A percentile compares a stretch with the other conserved stretches of the same genome.
Conservation (phyloP, 2,329 filamentous ascomycete species). For the Cadophora sp. region DNA sequence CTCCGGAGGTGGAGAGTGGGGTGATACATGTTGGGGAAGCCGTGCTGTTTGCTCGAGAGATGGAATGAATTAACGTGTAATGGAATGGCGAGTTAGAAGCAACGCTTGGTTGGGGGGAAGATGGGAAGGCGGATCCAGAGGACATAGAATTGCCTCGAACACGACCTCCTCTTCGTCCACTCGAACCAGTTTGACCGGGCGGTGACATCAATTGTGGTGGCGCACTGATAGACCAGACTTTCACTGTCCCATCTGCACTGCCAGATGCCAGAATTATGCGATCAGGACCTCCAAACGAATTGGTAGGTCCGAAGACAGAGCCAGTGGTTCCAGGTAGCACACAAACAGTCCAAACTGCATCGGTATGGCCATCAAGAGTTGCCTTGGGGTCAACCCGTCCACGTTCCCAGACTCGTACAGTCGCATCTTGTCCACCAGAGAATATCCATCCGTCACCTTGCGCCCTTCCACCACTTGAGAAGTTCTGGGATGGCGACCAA, state of each 20-base stretch:
- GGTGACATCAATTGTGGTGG: constrained; percentile 87
- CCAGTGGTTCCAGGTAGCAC: constrained; percentile 86
- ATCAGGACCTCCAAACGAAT: constrained; percentile 79
- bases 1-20: constrained; percentile 81
- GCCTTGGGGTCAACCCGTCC: constrained; percentile 95
- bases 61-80: constrained; percentile 87
- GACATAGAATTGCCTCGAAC: constrained; percentile 92
- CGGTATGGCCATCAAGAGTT: constrained; percentile 90
- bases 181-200: constrained; percentile 62
- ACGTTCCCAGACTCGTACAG: constrained; percentile 93
- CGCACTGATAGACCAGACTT: constrained; percentile 92
- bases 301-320: constrained; percentile 78
- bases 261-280: constrained; percentile 91
- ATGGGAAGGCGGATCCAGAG: constrained; percentile 90
- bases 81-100: constrained; percentile 87
- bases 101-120: constrained; percentile 85
- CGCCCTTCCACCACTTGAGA: constrained; percentile 85
- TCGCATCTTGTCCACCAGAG: constrained; percentile 93
- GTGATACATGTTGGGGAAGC: constrained; percentile 91
- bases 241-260: constrained; percentile 87
- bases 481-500: constrained; percentile 86
- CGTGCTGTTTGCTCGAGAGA: constrained; percentile 70
- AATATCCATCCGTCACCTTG: constrained; percentile 98
- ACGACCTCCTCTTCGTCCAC: constrained; percentile 72
- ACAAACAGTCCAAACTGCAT: constrained; percentile 95